Evolutionary conservation across 345 rosid species (phyloP).

Genomic region (Acer saccharum): DNA sequence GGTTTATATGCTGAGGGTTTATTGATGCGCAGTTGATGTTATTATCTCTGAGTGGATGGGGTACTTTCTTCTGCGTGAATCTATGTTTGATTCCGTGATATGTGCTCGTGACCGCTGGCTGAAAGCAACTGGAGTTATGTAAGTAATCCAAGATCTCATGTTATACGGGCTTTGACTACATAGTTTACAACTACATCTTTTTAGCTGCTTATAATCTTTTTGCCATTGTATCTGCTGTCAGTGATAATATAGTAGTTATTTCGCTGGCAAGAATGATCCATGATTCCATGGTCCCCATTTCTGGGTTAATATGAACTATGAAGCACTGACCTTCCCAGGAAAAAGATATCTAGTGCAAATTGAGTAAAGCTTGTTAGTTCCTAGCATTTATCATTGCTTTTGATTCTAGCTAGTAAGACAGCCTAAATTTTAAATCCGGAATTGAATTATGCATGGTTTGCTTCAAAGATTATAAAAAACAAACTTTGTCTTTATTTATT

Average conservation of each 20-base stretch:
- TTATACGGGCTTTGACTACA: background rate
- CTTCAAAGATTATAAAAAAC: no score
- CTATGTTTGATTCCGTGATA: constrained; percentile 98
- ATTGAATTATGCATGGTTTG: background rate
- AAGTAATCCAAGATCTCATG: constrained; percentile 29
- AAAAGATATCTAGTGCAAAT: background rate
- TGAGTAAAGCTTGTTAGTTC: background rate
- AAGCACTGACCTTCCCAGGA: background rate
- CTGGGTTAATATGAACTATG: background rate
- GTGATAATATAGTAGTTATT: background rate
- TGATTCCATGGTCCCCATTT: background rate
- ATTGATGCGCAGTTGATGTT: constrained; percentile 76
- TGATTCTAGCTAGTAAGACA: no score
- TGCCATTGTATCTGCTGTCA: background rate
- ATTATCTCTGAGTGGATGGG: constrained; percentile 99
- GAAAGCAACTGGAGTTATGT: constrained; percentile 92
- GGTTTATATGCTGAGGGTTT: background rate
- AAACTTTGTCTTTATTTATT: no score
- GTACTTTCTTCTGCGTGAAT: constrained; percentile 90
- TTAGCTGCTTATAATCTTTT: background rate
- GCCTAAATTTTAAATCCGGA: background rate
- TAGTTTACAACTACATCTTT: background rate
- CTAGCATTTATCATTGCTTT: no score
- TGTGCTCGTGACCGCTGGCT: constrained; percentile 98
- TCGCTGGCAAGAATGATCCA: background rate